Evolutionary conservation across 2,329 filamentous ascomycete species (phyloP).

Genomic region (Botrytis elliptica): DNA sequence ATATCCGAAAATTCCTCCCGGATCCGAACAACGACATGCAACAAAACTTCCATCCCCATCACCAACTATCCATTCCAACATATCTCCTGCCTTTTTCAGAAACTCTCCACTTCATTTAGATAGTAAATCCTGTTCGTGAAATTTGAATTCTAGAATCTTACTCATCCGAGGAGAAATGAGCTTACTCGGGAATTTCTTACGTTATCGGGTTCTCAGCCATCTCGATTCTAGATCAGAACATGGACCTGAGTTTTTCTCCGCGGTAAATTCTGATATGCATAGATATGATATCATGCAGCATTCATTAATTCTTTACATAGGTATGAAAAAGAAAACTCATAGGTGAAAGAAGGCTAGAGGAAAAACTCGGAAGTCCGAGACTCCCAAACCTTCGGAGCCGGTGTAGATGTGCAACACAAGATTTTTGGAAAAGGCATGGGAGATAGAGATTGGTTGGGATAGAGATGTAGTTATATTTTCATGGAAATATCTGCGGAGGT

Average conservation of each 20-base stretch:
- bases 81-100: neutral
- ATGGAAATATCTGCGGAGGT: too few species aligned
- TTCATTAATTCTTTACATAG: too few species aligned
- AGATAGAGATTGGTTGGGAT: neutral
- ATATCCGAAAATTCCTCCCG: neutral
- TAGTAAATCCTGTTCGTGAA: neutral
- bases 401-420: neutral
- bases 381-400: neutral
- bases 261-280: neutral
- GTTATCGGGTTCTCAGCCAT: neutral
- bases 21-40: neutral
- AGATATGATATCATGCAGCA: neutral
- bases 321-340: too few species aligned
- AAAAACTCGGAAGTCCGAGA: neutral
- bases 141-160: neutral
- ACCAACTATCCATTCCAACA: neutral
- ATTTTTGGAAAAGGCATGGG: neutral
- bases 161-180: neutral
- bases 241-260: neutral
- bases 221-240: neutral
- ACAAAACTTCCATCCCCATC: neutral
- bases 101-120: neutral
- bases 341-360: too few species aligned
- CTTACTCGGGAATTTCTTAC: neutral
- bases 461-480: neutral